Evolutionary conservation across 129 eudicot species (phyloP).

Genomic region (Centella asiatica): DNA sequence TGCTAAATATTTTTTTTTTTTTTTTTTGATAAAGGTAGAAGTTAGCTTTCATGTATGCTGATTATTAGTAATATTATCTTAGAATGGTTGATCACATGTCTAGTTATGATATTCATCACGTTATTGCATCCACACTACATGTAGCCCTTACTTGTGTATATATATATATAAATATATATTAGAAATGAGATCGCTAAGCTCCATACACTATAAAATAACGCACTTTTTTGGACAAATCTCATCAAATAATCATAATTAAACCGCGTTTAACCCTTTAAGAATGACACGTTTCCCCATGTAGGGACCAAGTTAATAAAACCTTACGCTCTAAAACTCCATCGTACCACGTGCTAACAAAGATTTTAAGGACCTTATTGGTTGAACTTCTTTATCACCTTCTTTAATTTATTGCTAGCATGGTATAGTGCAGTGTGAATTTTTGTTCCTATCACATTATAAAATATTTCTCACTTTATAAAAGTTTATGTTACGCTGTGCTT

Average conservation of each 20-base stretch:
- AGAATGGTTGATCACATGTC: no score
- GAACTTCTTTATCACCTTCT: neutral
- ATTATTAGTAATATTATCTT: no score
- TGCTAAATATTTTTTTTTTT: no score
- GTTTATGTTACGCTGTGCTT: no score
- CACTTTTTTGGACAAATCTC: neutral
- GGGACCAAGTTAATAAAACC: neutral
- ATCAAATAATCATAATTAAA: neutral
- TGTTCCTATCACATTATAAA: neutral
- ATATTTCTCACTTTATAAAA: neutral
- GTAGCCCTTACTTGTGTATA: neutral
- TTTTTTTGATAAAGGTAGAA: no score
- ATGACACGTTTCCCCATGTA: neutral
- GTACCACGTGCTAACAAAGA: neutral
- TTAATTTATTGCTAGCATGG: neutral
- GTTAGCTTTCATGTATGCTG: no score
- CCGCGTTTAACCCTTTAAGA: neutral
- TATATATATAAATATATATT: no score
- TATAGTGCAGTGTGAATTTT: neutral
- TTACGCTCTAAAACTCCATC: neutral
- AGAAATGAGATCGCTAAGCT: slow-evolving; percentile 2
- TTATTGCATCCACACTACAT: neutral
- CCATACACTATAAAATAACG: neutral
- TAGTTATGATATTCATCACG: neutral
- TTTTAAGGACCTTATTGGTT: neutral